A percentile compares a stretch with the other conserved stretches of the same genome.
These are phyloP conservation scores for Chaetothyriales sp. DNA, from an alignment of 2,329 filamentous ascomycete species.

Conservation along the genomic window DNA sequence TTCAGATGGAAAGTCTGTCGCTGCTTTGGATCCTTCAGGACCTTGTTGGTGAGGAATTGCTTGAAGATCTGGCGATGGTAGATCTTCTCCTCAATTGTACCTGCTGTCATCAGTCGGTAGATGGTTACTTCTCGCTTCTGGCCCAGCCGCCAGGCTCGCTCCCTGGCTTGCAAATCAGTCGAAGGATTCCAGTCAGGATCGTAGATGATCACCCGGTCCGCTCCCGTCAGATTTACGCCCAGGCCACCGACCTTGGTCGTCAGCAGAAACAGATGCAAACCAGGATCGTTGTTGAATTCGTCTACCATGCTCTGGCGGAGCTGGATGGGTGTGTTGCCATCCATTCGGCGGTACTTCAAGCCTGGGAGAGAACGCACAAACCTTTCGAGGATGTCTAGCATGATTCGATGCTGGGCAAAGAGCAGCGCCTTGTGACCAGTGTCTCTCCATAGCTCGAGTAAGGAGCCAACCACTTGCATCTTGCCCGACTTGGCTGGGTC, in stretches of 20 bases:
- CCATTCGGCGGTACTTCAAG: conserved; percentile 76
- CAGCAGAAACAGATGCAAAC: conserved; percentile 75
- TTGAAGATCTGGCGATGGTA: conserved; percentile 98
- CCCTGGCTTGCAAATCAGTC: conserved; percentile 85
- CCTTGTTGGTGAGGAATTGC: conserved; percentile 92
- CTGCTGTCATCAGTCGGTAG: conserved; percentile 93
- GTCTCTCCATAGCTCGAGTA: conserved; percentile 77
- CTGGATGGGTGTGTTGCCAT: conserved; percentile 79
- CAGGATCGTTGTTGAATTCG: conserved; percentile 69
- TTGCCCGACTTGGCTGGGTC: conserved; percentile 70
- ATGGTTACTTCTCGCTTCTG: conserved; percentile 93
- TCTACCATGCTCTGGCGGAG: conserved; percentile 81
- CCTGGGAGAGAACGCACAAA: conserved; percentile 55
- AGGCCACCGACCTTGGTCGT: conserved; percentile 92
- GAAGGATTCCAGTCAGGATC: conserved; percentile 99
- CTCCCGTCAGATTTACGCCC: conserved; percentile 86
- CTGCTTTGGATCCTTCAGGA: conserved; percentile 85
- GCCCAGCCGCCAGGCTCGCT: conserved; percentile 87
- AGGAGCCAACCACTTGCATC: conserved; percentile 81
- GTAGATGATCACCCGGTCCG: conserved; percentile 92
- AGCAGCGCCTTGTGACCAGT: conserved; percentile 88
- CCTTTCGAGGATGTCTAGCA: conserved; percentile 84
- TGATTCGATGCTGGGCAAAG: conserved; percentile 85
- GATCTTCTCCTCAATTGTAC: conserved; percentile 98
- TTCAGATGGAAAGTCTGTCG: conserved; percentile 78